Percentiles rank a stretch among this genome's conserved stretches.
Conservation (phyloP, 176 grass and related monocot genomes). For the Alloteropsis semialata region DNA sequence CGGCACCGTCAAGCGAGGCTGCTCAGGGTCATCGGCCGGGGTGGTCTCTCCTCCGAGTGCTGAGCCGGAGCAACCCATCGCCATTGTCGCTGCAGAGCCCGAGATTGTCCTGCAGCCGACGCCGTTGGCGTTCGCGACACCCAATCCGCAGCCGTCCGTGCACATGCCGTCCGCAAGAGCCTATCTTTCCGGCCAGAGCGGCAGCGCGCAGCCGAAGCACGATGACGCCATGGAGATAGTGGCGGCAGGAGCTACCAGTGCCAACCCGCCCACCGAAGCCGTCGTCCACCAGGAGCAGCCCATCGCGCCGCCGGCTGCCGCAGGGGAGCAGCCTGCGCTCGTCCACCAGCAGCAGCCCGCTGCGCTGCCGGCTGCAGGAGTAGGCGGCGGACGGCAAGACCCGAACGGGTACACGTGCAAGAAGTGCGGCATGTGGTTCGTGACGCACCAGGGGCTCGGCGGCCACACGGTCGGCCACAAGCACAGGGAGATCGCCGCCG, state of each 20-base stretch:
- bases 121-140: background rate
- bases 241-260: background rate
- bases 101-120: background rate
- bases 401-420: background rate
- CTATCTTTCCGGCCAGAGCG: background rate
- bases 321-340: background rate
- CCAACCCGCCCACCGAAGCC: background rate
- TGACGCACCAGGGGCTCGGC: slow-evolving; percentile 32
- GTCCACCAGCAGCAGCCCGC: background rate
- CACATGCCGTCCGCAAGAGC: background rate
- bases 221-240: background rate
- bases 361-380: background rate
- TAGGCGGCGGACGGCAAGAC: background rate
- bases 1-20: background rate
- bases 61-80: background rate
- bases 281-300: background rate
- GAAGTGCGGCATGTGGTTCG: background rate
- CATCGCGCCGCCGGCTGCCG: background rate
- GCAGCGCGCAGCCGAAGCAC: background rate
- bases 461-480: slow-evolving; percentile 40
- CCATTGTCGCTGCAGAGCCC: background rate
- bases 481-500: background rate
- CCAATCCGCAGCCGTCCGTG: background rate
- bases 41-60: background rate
- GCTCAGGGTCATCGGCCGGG: background rate